Evolutionary conservation across 1,139 yeast species (phyloP), one percentile per base, ranked within the genome.

Genomic region (Lodderomyces pseudojiufengensis): DNA sequence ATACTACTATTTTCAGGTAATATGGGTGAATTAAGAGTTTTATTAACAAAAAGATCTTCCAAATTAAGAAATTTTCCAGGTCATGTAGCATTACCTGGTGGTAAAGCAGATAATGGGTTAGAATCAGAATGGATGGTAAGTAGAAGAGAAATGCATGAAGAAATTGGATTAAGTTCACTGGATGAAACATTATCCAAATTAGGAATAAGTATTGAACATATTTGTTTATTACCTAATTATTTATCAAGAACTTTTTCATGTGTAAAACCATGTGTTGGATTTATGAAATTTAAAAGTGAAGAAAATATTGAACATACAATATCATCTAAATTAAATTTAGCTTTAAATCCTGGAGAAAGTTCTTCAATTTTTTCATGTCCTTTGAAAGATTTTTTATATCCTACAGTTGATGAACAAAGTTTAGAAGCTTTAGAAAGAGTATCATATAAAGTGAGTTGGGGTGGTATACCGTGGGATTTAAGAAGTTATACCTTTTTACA

Each of bases 1-100:
- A 70, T 86, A 0, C 65, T 85, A 27, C 66, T 87, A 25, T 84
- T 87, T 47, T 61, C 82, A 26, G 94, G 94, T 1, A 67, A 66
- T 21, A 61, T 69, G 38, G 95, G 95, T 3, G 95, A 86, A 49
- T 58, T 87, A 20, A 57, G 92, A 35, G 92, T 87, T 28, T 67
- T 88, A 5, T 60, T 88, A 39, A 87, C 96, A 2, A 81, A 82
- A 50, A 61, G 96, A 44, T 80, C 95, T 9, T 69, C 84, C 33
- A 68, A 72, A 35, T 63, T 88, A 48, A 67, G 80, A 31, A 76
- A 75, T 37, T 88, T 86, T 58, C 84, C 95, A 0, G 95, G 96
- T 5, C 95, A 88, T 54, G 84, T 86, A 10, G 84, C 95, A 3
- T 64, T 88, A 14, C 96, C 97, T 3, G 96, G 96, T 3, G 97